A percentile compares a stretch with the other conserved stretches of the same genome.
These are phyloP conservation scores for Ganoderma resinaceum DNA, from an alignment of 1,284 basidiomycete species.

Conservation along the genomic window DNA sequence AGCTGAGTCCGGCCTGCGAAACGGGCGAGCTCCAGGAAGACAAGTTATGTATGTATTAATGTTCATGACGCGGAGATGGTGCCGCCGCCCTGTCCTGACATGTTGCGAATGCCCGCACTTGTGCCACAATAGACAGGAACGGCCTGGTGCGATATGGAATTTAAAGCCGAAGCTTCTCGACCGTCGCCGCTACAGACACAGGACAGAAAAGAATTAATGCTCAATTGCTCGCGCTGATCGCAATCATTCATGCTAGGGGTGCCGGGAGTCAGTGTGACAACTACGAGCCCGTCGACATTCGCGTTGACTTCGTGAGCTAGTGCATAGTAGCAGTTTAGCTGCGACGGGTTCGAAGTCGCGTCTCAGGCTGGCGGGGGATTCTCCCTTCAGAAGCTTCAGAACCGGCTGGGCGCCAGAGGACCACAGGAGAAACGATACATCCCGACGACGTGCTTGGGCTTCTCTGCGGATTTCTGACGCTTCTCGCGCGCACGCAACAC, in stretches of 20 bases:
- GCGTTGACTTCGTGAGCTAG: not conserved
- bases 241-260: not conserved
- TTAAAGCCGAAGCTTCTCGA: not conserved
- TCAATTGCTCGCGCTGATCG: not conserved
- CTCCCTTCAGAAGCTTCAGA: not conserved
- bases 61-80: slow-evolving; percentile 14
- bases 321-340: not conserved
- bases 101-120: not conserved
- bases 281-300: not conserved
- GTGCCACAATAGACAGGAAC: not conserved
- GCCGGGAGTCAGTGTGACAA: not conserved
- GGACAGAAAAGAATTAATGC: not conserved
- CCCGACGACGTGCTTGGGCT: not conserved
- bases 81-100: not conserved
- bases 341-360: not conserved
- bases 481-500: not conserved
- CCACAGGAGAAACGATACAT: not conserved
- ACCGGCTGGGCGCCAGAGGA: not conserved
- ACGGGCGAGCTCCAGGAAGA: not conserved
- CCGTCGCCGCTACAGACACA: not conserved
- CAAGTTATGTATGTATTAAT: not conserved
- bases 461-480: not conserved
- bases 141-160: not conserved
- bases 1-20: not conserved
- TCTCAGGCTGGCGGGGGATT: not conserved